Percentiles rank a stretch among this genome's conserved stretches.
phyloP scores from a whole-genome alignment of 208 protist genomes.

The Zelonia costaricensis region DNA sequence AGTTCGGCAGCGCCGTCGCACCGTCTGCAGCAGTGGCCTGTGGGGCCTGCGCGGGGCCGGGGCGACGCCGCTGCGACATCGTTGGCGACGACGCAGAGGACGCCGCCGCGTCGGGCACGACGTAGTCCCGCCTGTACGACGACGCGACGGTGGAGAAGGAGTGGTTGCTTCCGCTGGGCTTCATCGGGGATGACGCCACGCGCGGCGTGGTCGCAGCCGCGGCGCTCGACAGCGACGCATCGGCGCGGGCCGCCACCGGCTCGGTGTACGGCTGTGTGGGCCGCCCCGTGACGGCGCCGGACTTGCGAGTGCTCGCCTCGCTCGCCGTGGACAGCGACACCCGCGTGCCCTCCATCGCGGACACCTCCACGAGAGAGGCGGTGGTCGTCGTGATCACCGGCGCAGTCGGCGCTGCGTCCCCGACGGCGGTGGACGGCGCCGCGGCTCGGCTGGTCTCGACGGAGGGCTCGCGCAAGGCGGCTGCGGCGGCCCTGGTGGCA shows the following conservation, averaged over 20 bases:
- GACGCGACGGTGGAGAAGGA: constrained; percentile 18
- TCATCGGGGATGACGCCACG: too few species aligned
- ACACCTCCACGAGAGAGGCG: background rate
- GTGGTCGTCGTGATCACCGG: background rate
- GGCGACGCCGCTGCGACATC: too few species aligned
- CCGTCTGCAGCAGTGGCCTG: too few species aligned
- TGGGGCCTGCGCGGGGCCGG: too few species aligned
- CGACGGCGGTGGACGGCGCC: background rate
- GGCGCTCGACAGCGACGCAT: too few species aligned
- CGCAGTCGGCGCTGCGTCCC: background rate
- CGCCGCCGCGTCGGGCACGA: background rate
- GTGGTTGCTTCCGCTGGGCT: constrained; percentile 1
- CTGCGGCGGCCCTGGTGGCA: too few species aligned
- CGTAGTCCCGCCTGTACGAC: background rate
- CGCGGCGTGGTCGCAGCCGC: too few species aligned
- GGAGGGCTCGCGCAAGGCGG: background rate
- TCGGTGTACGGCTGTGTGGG: constrained; percentile 1
- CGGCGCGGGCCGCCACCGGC: background rate
- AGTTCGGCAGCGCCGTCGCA: too few species aligned
- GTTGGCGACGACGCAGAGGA: background rate
- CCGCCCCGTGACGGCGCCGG: background rate
- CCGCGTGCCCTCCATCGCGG: background rate
- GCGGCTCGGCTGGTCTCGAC: too few species aligned
- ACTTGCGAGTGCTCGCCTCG: constrained; percentile 5
- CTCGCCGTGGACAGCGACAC: constrained; percentile 6